Evolutionary conservation across 345 rosid genomes (phyloP), one percentile per base, ranked within the genome.

Genomic region (Gossypium herbaceum): DNA sequence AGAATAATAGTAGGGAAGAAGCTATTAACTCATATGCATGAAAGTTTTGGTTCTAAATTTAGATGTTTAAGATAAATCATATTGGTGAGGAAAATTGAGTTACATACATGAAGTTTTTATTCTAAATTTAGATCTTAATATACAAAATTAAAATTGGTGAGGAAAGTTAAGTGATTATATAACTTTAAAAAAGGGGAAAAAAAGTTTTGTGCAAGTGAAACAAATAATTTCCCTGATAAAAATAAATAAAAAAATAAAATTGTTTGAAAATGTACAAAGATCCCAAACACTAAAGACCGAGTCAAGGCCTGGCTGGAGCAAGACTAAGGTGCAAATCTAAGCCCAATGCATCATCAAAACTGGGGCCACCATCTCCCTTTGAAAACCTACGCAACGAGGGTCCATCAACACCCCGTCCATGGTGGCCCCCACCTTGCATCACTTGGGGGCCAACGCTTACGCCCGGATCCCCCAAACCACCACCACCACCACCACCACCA

Each of bases 251-350:
- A 74, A 72, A 78, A 86, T 80, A 44, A 75, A 73, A 3, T 13
- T 43, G 41, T 52, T 74, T 76, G 45, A 70, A 78, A 83, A 86
- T 87, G 84, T 89, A 89, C 91, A 82, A 79, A 15, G 59, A 76
- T 72, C 39, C 39, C 43, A 27, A 41, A 34, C 8, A 19, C 16
- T 3, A 47, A 41, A 56, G 71, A 12, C 60, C 65, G 43, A 20
- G 41, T 89, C 88, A 92, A 2, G 83, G 90, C 52, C 90, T 91
- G 52, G 97, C 89, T 4, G 98, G 98, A 51, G 97, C 92, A 63
- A 94, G 93, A 79, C 98, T 88, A 11, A 94, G 97, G 82, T 94
- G 98, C 84, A 94, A 86, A 80, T 92, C 95, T 75, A 94, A 83
- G 68, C 95, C 97, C 82, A 91, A 75, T 20, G 81, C 67, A 45